A percentile compares a stretch with the other conserved stretches of the same genome.
These are phyloP conservation scores for Euphorbia schlechtendalii DNA, from an alignment of 441 rosid species.

Conservation along the genomic window DNA sequence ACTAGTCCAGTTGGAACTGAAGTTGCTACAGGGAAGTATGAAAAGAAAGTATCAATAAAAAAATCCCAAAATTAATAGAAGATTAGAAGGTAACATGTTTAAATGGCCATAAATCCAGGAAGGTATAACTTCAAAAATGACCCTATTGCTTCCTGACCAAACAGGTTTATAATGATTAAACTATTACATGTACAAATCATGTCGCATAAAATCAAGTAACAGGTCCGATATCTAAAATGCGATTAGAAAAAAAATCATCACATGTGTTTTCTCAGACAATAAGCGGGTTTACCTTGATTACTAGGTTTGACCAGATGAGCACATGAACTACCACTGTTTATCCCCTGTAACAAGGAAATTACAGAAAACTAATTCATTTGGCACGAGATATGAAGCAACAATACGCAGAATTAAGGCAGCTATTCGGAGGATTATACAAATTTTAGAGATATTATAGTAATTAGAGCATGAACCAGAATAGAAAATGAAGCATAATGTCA, in stretches of 20 bases:
- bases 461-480: neutral
- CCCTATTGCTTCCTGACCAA: neutral
- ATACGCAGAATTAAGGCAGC: too few species aligned
- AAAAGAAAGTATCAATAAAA: neutral
- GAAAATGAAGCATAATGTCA: constrained; percentile 5
- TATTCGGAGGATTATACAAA: neutral
- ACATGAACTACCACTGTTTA: too few species aligned
- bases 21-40: neutral
- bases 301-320: constrained; percentile 26
- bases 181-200: neutral
- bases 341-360: too few species aligned
- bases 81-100: neutral
- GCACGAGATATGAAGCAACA: too few species aligned
- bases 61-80: neutral
- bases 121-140: neutral
- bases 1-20: constrained; percentile 1
- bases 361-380: too few species aligned
- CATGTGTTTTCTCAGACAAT: neutral
- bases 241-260: neutral
- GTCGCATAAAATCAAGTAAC: neutral
- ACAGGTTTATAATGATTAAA: neutral
- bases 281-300: constrained; percentile 27
- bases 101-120: neutral
- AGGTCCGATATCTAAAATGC: neutral
- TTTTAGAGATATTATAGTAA: neutral